Evolutionary conservation across 2,329 filamentous ascomycete genomes (phyloP).

Genomic region (Stromatinia cepivora): DNA sequence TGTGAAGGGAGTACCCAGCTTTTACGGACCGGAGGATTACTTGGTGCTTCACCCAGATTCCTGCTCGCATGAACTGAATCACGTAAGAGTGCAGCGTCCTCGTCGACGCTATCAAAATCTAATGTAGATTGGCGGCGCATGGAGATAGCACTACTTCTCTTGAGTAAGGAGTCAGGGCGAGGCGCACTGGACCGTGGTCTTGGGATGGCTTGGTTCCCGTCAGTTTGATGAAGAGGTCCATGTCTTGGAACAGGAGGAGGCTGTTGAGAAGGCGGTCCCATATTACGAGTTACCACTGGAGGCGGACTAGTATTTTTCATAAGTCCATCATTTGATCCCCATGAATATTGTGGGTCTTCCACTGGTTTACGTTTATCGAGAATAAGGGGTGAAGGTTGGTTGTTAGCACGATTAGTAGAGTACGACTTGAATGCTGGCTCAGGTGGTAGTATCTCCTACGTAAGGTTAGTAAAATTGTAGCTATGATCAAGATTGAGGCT

Average conservation of each 20-base stretch:
- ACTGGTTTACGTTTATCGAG: constrained; percentile 37
- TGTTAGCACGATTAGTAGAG: constrained; percentile 30
- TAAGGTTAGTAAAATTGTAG: constrained; percentile 23
- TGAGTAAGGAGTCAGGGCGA: constrained; percentile 30
- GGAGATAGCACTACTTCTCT: constrained; percentile 38
- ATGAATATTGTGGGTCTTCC: constrained; percentile 39
- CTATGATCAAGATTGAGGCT: not conserved
- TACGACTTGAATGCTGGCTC: constrained; percentile 31
- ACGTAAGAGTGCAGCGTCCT: constrained; percentile 40
- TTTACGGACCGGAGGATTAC: constrained; percentile 32
- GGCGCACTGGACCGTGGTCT: constrained; percentile 16
- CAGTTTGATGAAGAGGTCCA: constrained; percentile 16
- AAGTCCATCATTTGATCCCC: constrained; percentile 39
- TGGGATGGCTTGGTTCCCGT: constrained; percentile 23
- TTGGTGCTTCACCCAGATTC: constrained; percentile 33
- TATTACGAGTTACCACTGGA: constrained; percentile 33
- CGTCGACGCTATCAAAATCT: constrained; percentile 38
- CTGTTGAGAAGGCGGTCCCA: constrained; percentile 21
- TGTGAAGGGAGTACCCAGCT: constrained; percentile 36
- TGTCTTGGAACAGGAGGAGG: constrained; percentile 21
- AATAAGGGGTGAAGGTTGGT: constrained; percentile 36
- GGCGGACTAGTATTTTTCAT: constrained; percentile 36
- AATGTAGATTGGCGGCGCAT: constrained; percentile 36
- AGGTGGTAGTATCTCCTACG: constrained; percentile 32
- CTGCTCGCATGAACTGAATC: constrained; percentile 40